Base-by-base conservation (phyloP, 345 rosid species). In the Linum usitatissimum region DNA sequence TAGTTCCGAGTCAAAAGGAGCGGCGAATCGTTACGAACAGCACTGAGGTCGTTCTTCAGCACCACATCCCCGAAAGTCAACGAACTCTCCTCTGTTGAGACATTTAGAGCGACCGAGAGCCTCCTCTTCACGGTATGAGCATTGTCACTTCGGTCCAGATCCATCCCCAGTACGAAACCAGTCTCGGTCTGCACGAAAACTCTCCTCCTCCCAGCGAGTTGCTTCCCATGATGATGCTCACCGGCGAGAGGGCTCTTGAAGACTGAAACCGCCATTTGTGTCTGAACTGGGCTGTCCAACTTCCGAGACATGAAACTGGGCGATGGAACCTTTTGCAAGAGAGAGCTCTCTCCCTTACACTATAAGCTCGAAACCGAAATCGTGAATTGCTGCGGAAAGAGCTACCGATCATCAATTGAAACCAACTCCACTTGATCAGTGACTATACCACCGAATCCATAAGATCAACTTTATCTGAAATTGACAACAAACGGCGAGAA, bases 161-260 rank as follows among this genome's bases (percentile, higher is more conserved):
- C 99, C 99, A 94, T 90, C n/a, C 92, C 97, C 71, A 90, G 70
- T 20, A 94, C 99, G 78, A 95, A 94, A 36, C 97, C 99, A 7
- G 84, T 90, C 77, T 94, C 99, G 0, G 99, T 94, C 57, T 94
- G 97, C 65, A 94, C 97, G 39, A 94, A 94, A 40, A 94, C 97
- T 61, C 85, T 75, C 56, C 99, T 86, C 65, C 96, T 75, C 31
- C 92, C 93, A 0, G 90, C 68, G 59, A 83, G 76, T 23, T 84
- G 97, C 68, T 76, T 94, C 78, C 81, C 85, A 58, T 85, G 17
- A 15, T 45, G 51, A 15, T 45, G 51, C 48, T 91, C 96, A 70
- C 93, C 85, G 23, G 71, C 66, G 45, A 87, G 87, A 21, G 96
- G 86, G 49, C 87, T 86, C 79, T 79, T 90, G 21, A 87, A 82